These are phyloP conservation scores for Hymenoscyphus scutula DNA, from an alignment of 2,329 filamentous ascomycete genomes.

Conservation along the genomic window DNA sequence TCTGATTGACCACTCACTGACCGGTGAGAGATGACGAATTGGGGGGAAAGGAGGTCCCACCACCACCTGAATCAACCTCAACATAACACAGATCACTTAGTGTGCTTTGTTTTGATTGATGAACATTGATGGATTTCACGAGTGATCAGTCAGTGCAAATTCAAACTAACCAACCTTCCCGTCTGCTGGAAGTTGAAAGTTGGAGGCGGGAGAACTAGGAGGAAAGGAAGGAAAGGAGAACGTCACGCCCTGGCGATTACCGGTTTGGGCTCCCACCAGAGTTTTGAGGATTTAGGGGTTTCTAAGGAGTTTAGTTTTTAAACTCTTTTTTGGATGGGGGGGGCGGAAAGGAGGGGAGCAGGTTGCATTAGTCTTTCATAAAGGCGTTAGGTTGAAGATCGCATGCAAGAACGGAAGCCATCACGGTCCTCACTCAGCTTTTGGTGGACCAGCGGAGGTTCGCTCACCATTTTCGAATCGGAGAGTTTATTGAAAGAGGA, in stretches of 20 bases:
- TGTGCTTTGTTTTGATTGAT: too few species aligned
- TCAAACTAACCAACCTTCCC: not conserved
- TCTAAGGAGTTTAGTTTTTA: not conserved
- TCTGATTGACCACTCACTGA: too few species aligned
- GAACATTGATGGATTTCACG: not conserved
- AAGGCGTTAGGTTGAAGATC: not conserved
- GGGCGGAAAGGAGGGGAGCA: too few species aligned
- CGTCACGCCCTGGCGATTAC: not conserved
- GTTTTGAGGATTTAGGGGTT: not conserved
- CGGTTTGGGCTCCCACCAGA: not conserved
- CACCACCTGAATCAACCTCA: too few species aligned
- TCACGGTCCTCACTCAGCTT: not conserved
- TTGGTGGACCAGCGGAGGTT: not conserved
- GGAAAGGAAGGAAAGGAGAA: too few species aligned
- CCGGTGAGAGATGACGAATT: too few species aligned
- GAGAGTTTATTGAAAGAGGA: constrained; percentile 1
- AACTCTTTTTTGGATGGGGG: not conserved
- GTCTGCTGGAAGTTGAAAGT: not conserved
- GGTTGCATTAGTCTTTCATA: constrained; percentile 1
- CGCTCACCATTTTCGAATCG: not conserved
- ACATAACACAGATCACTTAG: too few species aligned
- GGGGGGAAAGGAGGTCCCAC: too few species aligned
- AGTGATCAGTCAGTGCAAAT: too few species aligned
- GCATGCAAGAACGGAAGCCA: not conserved
- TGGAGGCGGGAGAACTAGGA: not conserved